A percentile compares a stretch with the other conserved stretches of the same genome.
Evolutionary conservation across 192 early-diverging fungal species (phyloP).

Genomic region (Dimargaris verticillata): DNA sequence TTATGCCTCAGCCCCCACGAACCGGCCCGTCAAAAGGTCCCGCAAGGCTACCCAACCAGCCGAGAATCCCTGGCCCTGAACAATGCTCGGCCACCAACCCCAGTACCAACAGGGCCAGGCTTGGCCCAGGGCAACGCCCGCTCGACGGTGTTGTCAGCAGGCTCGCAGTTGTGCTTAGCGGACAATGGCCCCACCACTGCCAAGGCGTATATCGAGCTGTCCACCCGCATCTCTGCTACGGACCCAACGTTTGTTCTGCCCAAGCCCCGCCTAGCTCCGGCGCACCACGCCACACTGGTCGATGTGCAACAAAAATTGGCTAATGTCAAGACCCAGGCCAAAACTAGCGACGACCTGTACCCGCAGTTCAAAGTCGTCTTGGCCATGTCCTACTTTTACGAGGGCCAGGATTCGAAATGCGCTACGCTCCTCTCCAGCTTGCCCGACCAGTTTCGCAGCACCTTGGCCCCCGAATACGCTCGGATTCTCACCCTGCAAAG

Average conservation of each 20-base stretch:
- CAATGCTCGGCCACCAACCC: background rate
- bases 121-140: background rate
- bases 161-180: too few relatives aligned
- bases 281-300: background rate
- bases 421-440: conserved; percentile 14
- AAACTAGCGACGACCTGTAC: background rate
- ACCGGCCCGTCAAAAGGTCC: background rate
- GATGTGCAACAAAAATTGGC: background rate
- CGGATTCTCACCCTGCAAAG: conserved; percentile 4
- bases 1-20: background rate
- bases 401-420: conserved; percentile 28
- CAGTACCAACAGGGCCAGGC: background rate
- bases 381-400: conserved; percentile 39
- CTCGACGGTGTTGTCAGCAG: background rate
- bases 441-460: conserved; percentile 18
- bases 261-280: background rate
- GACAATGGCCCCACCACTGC: too few relatives aligned
- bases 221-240: background rate
- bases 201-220: background rate
- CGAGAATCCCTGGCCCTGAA: background rate
- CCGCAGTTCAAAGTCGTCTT: conserved; percentile 28
- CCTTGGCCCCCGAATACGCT: conserved; percentile 16
- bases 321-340: background rate
- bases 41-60: background rate
- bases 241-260: background rate